Percentiles rank a stretch among this genome's conserved stretches.
These are phyloP conservation scores for Peronospora destructor DNA, from an alignment of 352 stramenopile species.

Conservation along the genomic window DNA sequence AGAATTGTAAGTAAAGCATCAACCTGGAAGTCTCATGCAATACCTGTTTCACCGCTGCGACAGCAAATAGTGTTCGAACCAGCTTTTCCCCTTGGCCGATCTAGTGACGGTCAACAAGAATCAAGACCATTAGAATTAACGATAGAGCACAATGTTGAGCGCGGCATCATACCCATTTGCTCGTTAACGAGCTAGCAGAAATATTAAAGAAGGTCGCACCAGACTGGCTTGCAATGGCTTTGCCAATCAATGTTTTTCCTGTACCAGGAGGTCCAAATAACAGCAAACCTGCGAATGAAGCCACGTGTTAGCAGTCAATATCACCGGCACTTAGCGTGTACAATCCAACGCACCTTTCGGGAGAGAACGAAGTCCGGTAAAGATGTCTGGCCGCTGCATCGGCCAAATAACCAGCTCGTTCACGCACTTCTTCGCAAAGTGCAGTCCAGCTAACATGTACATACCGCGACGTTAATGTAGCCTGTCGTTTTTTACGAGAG, in stretches of 20 bases:
- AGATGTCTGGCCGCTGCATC: slow-evolving; percentile 96
- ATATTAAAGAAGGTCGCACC: slow-evolving; percentile 99
- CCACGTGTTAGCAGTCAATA: not conserved
- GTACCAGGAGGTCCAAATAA: slow-evolving; percentile 93
- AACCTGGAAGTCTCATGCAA: not conserved
- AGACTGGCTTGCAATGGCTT: slow-evolving; percentile 97
- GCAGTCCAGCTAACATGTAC: slow-evolving; percentile 79
- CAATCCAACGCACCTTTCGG: slow-evolving; percentile 63
- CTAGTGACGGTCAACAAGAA: slow-evolving; percentile 18
- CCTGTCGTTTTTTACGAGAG: not conserved
- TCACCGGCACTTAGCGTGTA: not conserved
- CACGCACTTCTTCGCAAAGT: slow-evolving; percentile 96
- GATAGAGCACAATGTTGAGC: not conserved
- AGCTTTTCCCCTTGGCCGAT: slow-evolving; percentile 99
- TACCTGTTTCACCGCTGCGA: slow-evolving; percentile 89
- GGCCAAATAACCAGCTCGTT: slow-evolving; percentile 98
- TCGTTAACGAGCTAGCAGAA: slow-evolving; percentile 96
- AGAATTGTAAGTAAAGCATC: not conserved
- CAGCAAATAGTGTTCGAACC: slow-evolving; percentile 94
- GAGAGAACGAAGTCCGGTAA: slow-evolving; percentile 90
- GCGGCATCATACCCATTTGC: slow-evolving; percentile 90
- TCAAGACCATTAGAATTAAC: not conserved
- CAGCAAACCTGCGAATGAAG: slow-evolving; percentile 70
- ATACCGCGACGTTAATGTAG: not conserved
- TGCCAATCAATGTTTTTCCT: slow-evolving; percentile 98